These are phyloP conservation scores for Lojkania enalia DNA, from an alignment of 2,329 filamentous ascomycete genomes.

Conservation along the genomic window DNA sequence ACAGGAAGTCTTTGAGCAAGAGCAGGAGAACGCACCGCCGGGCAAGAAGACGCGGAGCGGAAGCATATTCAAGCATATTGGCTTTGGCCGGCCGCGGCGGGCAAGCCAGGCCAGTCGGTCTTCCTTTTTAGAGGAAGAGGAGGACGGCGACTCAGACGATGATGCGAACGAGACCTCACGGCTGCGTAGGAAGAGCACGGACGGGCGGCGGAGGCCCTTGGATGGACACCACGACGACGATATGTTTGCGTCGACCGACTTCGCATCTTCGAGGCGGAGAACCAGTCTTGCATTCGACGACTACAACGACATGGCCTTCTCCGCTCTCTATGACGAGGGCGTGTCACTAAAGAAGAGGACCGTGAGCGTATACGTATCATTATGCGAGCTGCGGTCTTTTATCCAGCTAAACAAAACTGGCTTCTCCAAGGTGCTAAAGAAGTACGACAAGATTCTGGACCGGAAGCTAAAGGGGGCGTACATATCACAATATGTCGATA, in stretches of 20 bases:
- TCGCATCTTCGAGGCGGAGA: constrained; percentile 60
- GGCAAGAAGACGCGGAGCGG: constrained; percentile 47
- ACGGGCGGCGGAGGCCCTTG: constrained; percentile 35
- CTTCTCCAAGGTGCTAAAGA: constrained; percentile 95
- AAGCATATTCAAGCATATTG: constrained; percentile 59
- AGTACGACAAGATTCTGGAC: constrained; percentile 96
- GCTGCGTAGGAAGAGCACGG: constrained; percentile 42
- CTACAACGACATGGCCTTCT: constrained; percentile 74
- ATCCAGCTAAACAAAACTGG: constrained; percentile 95
- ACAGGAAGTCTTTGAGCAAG: constrained; percentile 40
- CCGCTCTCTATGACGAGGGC: constrained; percentile 68
- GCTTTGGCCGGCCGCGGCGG: constrained; percentile 50
- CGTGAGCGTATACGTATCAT: constrained; percentile 82
- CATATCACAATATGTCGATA: constrained; percentile 71
- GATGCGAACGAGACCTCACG: constrained; percentile 58
- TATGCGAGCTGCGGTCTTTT: constrained; percentile 95
- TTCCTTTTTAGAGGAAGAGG: constrained; percentile 58
- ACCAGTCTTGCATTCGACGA: constrained; percentile 73
- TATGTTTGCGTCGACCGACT: constrained; percentile 65
- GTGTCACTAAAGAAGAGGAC: constrained; percentile 93
- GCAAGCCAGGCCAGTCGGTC: constrained; percentile 47
- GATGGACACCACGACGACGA: constrained; percentile 50
- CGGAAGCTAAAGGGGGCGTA: constrained; percentile 77
- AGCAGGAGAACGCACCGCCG: constrained; percentile 43
- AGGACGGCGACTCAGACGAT: constrained; percentile 60